Percentiles rank a stretch among this genome's conserved stretches.
Evolutionary conservation across 495 filamentous ascomycete genomes (phyloP).

Genomic region (Neurospora intermedia): DNA sequence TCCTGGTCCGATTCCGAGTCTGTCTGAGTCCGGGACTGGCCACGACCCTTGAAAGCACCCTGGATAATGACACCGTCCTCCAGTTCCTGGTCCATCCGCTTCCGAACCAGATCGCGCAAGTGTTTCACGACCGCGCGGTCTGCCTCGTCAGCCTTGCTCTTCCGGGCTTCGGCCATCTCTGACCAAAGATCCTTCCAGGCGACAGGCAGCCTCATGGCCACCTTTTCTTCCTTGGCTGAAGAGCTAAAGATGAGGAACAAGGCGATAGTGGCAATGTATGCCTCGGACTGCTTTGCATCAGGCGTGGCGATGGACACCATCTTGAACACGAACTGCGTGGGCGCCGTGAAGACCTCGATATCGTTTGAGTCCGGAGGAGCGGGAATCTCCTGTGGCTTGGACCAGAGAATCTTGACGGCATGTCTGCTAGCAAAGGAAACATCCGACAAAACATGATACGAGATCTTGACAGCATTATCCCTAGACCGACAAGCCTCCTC

Average conservation of each 20-base stretch:
- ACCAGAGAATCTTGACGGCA: constrained; percentile 67
- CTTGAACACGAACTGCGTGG: constrained; percentile 42
- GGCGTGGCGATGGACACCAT: constrained; percentile 72
- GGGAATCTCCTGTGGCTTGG: constrained; percentile 57
- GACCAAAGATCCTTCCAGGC: constrained; percentile 80
- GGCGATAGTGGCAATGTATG: constrained; percentile 70
- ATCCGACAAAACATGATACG: constrained; percentile 56
- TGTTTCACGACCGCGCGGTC: constrained; percentile 56
- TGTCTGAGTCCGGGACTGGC: constrained; percentile 33
- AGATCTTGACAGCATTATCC: constrained; percentile 56
- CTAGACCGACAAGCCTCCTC: constrained; percentile 81
- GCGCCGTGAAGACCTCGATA: constrained; percentile 33
- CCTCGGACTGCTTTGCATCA: constrained; percentile 69
- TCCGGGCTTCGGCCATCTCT: constrained; percentile 61
- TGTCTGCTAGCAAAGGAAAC: constrained; percentile 64
- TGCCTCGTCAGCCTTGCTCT: constrained; percentile 51
- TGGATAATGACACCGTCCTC: constrained; percentile 68
- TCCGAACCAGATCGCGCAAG: constrained; percentile 50
- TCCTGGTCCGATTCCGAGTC: constrained; percentile 34
- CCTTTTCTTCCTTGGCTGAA: constrained; percentile 75
- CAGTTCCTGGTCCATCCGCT: constrained; percentile 43
- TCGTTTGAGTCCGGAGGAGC: constrained; percentile 26
- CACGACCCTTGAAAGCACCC: constrained; percentile 57
- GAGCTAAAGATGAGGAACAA: constrained; percentile 69
- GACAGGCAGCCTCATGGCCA: constrained; percentile 63